A percentile compares a stretch with the other conserved stretches of the same genome.
Evolutionary conservation across 2,329 filamentous ascomycete species (phyloP).

Genomic region (Fusarium dimerum): DNA sequence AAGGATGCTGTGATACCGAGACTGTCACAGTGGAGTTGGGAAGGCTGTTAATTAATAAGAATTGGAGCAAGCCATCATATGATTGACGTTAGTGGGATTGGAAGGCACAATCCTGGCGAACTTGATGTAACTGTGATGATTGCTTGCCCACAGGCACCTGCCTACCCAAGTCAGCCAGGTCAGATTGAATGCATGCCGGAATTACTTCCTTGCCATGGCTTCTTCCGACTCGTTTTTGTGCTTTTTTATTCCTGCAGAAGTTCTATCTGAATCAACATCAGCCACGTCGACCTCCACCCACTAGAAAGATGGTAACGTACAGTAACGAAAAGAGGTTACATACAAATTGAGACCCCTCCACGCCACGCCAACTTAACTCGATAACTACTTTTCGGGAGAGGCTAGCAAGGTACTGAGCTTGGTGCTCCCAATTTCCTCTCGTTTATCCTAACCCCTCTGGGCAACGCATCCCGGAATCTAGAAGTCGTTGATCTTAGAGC

Average conservation of each 20-base stretch:
- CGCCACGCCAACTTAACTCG: too few relatives aligned
- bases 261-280: too few relatives aligned
- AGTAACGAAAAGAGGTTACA: too few relatives aligned
- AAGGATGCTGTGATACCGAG: not conserved
- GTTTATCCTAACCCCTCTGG: not conserved
- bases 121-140: slow-evolving; percentile 17
- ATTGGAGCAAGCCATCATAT: not conserved
- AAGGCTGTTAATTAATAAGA: not conserved
- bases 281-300: too few relatives aligned
- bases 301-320: too few relatives aligned
- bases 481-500: not conserved
- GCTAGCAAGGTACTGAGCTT: not conserved
- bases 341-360: not conserved
- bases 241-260: too few relatives aligned
- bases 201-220: not conserved
- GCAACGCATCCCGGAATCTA: not conserved
- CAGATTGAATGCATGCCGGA: too few relatives aligned
- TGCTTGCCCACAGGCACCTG: not conserved
- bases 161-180: too few relatives aligned
- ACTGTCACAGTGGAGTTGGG: not conserved
- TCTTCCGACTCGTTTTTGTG: too few relatives aligned
- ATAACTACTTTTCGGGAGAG: too few relatives aligned
- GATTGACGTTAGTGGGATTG: not conserved
- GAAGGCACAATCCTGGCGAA: slow-evolving; percentile 3
- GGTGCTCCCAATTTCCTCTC: not conserved